Percentiles rank a stretch among this genome's conserved stretches.
phyloP scores from a whole-genome alignment of 2,329 filamentous ascomycete species.

The Aspergillus phoenicis region DNA sequence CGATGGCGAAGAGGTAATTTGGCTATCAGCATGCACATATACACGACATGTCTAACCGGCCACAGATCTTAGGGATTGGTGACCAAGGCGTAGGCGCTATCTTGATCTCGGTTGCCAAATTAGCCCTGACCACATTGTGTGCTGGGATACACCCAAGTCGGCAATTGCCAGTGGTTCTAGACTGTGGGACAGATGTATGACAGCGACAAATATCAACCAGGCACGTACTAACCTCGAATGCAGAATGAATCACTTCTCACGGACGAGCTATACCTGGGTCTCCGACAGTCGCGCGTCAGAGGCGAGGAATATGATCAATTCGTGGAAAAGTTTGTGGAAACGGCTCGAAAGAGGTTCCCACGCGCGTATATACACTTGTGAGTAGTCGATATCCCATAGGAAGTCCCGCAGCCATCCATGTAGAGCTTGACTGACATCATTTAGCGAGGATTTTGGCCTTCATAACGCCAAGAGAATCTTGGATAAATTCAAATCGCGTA shows the following conservation, averaged over 20 bases:
- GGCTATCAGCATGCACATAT: neutral
- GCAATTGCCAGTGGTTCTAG: constrained; percentile 77
- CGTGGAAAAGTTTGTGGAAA: constrained; percentile 71
- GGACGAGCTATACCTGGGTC: constrained; percentile 78
- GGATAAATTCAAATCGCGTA: constrained; percentile 70
- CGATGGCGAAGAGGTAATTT: constrained; percentile 59
- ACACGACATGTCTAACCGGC: neutral
- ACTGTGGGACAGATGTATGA: constrained; percentile 74
- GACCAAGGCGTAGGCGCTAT: constrained; percentile 87
- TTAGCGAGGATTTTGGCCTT: constrained; percentile 76
- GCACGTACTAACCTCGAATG: neutral
- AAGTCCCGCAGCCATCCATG: neutral
- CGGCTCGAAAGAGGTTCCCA: constrained; percentile 70
- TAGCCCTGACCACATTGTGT: constrained; percentile 79
- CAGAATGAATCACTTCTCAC: constrained; percentile 71
- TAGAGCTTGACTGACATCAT: neutral
- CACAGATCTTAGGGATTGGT: constrained; percentile 80
- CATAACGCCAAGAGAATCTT: constrained; percentile 74
- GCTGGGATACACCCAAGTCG: constrained; percentile 82
- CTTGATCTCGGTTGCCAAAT: constrained; percentile 80
- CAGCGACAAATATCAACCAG: constrained; percentile 7
- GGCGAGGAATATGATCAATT: constrained; percentile 77
- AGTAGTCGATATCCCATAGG: constrained; percentile 9
- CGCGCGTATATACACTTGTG: constrained; percentile 80
- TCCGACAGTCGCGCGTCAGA: constrained; percentile 65